Conservation (phyloP, 2,329 filamentous ascomycete species). For the Ceratocystis smalleyi region DNA sequence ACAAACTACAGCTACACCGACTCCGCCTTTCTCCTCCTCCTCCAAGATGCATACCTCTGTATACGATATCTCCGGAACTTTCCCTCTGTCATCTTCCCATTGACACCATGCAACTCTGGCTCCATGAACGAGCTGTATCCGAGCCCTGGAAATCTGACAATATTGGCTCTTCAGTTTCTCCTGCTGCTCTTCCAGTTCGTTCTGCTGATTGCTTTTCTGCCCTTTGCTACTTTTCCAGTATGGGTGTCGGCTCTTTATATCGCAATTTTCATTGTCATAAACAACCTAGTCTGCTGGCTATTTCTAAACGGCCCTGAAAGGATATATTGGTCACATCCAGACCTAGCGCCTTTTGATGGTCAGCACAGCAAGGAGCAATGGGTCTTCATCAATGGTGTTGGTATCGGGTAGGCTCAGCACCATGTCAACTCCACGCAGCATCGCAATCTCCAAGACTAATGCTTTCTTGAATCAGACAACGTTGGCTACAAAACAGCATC, state of each 20-base stretch:
- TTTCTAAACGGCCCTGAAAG: slow-evolving; percentile 37
- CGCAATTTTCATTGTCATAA: slow-evolving; percentile 32
- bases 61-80: slow-evolving; percentile 40
- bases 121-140: slow-evolving; percentile 49
- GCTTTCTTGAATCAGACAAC: slow-evolving; percentile 27
- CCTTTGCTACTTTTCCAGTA: slow-evolving; percentile 32
- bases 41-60: slow-evolving; percentile 12
- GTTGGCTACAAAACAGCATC: slow-evolving; percentile 56
- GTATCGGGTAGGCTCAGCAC: slow-evolving; percentile 34
- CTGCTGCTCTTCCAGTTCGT: slow-evolving; percentile 47
- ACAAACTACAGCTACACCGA: slow-evolving; percentile 48
- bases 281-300: slow-evolving; percentile 34
- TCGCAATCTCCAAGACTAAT: slow-evolving; percentile 15
- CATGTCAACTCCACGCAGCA: background rate
- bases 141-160: slow-evolving; percentile 40
- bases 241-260: slow-evolving; percentile 31
- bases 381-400: slow-evolving; percentile 68
- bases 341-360: slow-evolving; percentile 33
- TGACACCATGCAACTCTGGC: slow-evolving; percentile 36
- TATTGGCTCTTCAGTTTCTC: slow-evolving; percentile 41
- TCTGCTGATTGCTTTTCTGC: slow-evolving; percentile 40
- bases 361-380: slow-evolving; percentile 51
- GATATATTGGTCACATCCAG: slow-evolving; percentile 36
- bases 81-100: slow-evolving; percentile 46
- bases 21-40: slow-evolving; percentile 34